Evolutionary conservation across 208 protist species (phyloP).

Genomic region (Strigomonas galati): DNA sequence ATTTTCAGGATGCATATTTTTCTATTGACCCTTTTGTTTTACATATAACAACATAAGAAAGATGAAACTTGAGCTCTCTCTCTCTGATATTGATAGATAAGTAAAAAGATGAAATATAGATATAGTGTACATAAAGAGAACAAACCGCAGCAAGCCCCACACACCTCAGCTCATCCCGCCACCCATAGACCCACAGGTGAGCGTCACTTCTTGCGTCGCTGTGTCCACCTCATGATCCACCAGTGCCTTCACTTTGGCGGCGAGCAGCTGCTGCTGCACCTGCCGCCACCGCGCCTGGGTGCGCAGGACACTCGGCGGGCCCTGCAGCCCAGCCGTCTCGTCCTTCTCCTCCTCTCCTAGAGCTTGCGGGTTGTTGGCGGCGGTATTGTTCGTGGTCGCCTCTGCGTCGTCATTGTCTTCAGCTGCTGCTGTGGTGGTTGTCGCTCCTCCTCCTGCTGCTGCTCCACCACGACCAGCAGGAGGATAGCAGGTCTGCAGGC

Average conservation of each 20-base stretch:
- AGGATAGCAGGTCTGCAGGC: too few species aligned
- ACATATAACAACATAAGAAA: not conserved
- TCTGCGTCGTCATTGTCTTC: not conserved
- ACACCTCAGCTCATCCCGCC: not conserved
- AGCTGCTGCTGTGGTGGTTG: too few species aligned
- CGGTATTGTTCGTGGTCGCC: not conserved
- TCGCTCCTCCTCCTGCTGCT: not conserved
- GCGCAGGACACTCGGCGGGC: not conserved
- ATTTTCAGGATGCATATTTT: not conserved
- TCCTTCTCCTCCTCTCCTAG: not conserved
- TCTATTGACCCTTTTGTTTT: not conserved
- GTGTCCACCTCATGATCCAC: constrained; percentile 3
- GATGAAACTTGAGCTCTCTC: not conserved
- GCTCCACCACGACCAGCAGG: not conserved
- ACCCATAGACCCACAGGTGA: not conserved
- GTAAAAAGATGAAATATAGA: not conserved
- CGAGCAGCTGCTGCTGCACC: not conserved
- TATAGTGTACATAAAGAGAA: not conserved
- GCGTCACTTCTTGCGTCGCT: not conserved
- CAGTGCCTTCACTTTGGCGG: constrained; percentile 3
- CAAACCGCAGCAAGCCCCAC: not conserved
- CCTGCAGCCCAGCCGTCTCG: not conserved
- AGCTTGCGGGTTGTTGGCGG: too few species aligned
- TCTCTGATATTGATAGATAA: not conserved
- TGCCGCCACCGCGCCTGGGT: not conserved